Evolutionary conservation across 345 rosid genomes (phyloP).

Genomic region (Turnera subulata): DNA sequence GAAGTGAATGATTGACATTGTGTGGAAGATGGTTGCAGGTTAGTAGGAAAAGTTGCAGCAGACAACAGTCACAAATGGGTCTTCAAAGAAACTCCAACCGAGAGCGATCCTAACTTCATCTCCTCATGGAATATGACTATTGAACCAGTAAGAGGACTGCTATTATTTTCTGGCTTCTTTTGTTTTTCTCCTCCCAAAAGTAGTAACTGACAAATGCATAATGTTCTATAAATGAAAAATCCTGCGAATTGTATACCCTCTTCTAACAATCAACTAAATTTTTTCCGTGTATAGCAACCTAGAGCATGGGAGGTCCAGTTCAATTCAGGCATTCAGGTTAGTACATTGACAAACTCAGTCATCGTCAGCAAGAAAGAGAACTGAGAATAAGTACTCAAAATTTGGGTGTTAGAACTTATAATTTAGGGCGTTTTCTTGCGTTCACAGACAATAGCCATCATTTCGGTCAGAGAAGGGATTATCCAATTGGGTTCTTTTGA

Average conservation of each 20-base stretch:
- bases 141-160: conserved; percentile 52
- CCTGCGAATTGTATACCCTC: too few species aligned
- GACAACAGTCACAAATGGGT: conserved; percentile 76
- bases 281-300: conserved; percentile 44
- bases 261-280: conserved; percentile 1
- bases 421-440: conserved; percentile 12
- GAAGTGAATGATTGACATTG: not conserved
- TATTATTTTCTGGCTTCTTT: not conserved
- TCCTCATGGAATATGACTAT: conserved; percentile 49
- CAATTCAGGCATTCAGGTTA: conserved; percentile 69
- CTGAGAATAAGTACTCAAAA: not conserved
- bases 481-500: conserved; percentile 68
- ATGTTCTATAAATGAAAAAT: too few species aligned
- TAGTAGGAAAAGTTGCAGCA: conserved; percentile 73
- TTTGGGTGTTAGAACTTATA: not conserved
- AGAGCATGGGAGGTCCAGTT: conserved; percentile 69
- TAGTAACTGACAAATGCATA: too few species aligned
- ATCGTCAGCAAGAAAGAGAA: not conserved
- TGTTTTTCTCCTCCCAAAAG: too few species aligned
- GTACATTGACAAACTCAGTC: conserved; percentile 2
- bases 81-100: conserved; percentile 39
- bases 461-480: conserved; percentile 71
- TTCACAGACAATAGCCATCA: conserved; percentile 64
- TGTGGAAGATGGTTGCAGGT: conserved; percentile 32
- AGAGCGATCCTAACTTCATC: conserved; percentile 37